A percentile compares a stretch with the other conserved stretches of the same genome.
These are phyloP conservation scores for Fusarium longipes DNA, from an alignment of 2,329 filamentous ascomycete species.

Conservation along the genomic window DNA sequence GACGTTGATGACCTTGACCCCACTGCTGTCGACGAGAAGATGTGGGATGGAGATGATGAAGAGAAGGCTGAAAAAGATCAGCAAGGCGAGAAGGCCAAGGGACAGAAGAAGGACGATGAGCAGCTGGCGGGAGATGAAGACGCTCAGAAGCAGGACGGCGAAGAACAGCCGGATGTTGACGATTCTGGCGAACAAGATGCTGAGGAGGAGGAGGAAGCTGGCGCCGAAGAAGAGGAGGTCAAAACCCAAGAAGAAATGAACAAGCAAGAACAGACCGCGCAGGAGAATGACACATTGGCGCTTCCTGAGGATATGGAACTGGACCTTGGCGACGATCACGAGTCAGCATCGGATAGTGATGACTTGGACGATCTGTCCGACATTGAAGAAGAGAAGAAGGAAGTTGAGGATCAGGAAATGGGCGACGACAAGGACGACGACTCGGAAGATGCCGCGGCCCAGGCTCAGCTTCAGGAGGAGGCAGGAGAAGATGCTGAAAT, in stretches of 20 bases:
- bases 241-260: constrained; percentile 67
- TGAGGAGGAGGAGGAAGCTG: constrained; percentile 70
- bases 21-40: constrained; percentile 94
- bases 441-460: constrained; percentile 52
- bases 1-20: constrained; percentile 92
- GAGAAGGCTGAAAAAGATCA: constrained; percentile 86
- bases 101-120: constrained; percentile 73
- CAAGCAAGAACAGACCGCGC: constrained; percentile 76
- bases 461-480: constrained; percentile 54
- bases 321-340: constrained; percentile 78
- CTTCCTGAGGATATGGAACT: constrained; percentile 91
- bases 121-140: constrained; percentile 70
- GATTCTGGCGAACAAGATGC: constrained; percentile 57
- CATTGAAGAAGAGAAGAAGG: constrained; percentile 59
- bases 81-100: constrained; percentile 77
- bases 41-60: constrained; percentile 92
- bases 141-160: constrained; percentile 59
- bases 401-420: constrained; percentile 56
- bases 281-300: constrained; percentile 84
- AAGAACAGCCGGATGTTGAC: constrained; percentile 56
- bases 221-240: constrained; percentile 69
- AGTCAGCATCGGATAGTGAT: constrained; percentile 66
- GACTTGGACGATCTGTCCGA: constrained; percentile 69
- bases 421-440: constrained; percentile 51
- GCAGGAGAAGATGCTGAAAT: constrained; percentile 65